Conservation (phyloP, 2,329 filamentous ascomycete genomes). For the Colletotrichum eremochloae region DNA sequence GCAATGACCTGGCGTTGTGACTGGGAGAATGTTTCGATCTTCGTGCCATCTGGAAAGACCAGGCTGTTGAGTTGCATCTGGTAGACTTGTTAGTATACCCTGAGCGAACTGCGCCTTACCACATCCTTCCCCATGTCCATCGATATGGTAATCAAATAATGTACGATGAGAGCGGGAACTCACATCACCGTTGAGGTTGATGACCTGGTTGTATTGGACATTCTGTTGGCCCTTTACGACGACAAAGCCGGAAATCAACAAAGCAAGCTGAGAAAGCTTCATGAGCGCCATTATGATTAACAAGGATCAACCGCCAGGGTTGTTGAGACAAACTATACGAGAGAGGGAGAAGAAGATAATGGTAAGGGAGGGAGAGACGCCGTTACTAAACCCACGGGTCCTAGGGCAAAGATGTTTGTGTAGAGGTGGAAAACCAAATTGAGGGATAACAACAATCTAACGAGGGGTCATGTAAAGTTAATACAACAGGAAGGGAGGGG, state of each 20-base stretch:
- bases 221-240: constrained; percentile 38
- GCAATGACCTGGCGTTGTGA: constrained; percentile 44
- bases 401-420: constrained; percentile 38
- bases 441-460: constrained; percentile 30
- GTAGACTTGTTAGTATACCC: neutral
- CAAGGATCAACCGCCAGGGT: constrained; percentile 41
- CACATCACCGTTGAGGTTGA: constrained; percentile 45
- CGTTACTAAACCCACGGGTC: constrained; percentile 42
- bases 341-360: constrained; percentile 14
- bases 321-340: constrained; percentile 24
- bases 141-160: neutral
- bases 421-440: constrained; percentile 25
- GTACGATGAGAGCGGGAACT: constrained; percentile 16
- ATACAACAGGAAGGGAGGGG: constrained; percentile 6
- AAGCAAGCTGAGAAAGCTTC: constrained; percentile 35
- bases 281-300: constrained; percentile 44
- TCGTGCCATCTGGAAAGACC: constrained; percentile 44
- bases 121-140: neutral
- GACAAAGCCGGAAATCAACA: constrained; percentile 38
- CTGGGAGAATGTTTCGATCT: constrained; percentile 45
- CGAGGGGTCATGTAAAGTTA: constrained; percentile 35
- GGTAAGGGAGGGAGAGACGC: constrained; percentile 41
- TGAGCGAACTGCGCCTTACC: too few relatives aligned
- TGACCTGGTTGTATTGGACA: constrained; percentile 44
- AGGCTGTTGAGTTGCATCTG: constrained; percentile 44